These are phyloP conservation scores for Sclerotinia trifoliorum DNA, from an alignment of 2,329 filamentous ascomycete species.

Conservation along the genomic window DNA sequence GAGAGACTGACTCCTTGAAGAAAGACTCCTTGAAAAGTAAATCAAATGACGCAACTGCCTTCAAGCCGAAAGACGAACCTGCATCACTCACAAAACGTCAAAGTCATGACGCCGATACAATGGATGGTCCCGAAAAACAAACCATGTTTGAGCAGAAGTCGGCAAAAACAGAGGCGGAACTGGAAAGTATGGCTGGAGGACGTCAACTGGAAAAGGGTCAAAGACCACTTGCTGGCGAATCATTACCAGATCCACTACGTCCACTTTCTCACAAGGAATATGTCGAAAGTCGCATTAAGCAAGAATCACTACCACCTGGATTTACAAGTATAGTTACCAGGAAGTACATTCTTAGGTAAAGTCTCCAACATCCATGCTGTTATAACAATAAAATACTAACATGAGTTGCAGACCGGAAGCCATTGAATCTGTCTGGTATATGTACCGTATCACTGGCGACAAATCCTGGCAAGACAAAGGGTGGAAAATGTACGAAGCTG, in stretches of 20 bases:
- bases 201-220: constrained; percentile 25
- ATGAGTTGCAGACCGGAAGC: constrained; percentile 56
- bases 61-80: constrained; percentile 10
- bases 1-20: background rate
- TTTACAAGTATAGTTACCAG: constrained; percentile 48
- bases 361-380: constrained; percentile 29
- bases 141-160: constrained; percentile 24
- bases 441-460: constrained; percentile 87
- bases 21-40: background rate
- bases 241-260: constrained; percentile 29
- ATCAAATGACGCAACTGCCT: constrained; percentile 1
- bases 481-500: constrained; percentile 79
- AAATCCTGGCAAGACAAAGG: constrained; percentile 72
- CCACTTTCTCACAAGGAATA: constrained; percentile 54
- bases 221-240: constrained; percentile 13
- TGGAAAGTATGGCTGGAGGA: constrained; percentile 25
- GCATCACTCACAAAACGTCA: constrained; percentile 20
- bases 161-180: constrained; percentile 28
- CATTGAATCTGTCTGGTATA: constrained; percentile 84
- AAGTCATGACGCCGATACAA: background rate
- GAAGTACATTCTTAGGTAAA: constrained; percentile 63
- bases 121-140: constrained; percentile 10
- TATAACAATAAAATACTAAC: constrained; percentile 16
- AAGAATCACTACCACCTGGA: constrained; percentile 50
- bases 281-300: constrained; percentile 47